A percentile compares a stretch with the other conserved stretches of the same genome.
Conservation (phyloP, 2,329 filamentous ascomycete species). For the Byssothecium circinans region DNA sequence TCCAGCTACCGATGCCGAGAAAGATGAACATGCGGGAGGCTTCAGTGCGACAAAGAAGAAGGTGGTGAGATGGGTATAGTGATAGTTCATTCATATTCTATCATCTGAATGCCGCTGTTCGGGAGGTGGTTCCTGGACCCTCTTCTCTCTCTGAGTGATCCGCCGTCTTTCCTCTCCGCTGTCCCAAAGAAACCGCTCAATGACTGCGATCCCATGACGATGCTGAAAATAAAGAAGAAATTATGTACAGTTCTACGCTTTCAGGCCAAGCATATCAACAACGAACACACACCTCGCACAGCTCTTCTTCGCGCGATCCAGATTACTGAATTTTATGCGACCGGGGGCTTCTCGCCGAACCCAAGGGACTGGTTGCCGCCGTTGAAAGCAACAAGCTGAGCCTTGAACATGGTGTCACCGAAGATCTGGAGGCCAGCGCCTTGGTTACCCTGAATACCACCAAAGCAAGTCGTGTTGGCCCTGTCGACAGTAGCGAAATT, state of each 20-base stretch:
- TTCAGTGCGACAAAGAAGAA: too few species aligned
- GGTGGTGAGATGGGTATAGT: too few species aligned
- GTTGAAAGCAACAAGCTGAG: constrained; percentile 63
- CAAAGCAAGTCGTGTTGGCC: constrained; percentile 62
- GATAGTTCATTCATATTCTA: too few species aligned
- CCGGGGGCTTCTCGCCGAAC: constrained; percentile 48
- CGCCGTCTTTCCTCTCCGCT: background rate
- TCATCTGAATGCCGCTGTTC: background rate
- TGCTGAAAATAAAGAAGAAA: constrained; percentile 4
- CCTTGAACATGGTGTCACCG: constrained; percentile 64
- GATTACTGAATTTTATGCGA: constrained; percentile 2
- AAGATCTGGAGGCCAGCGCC: constrained; percentile 61
- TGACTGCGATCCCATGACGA: background rate
- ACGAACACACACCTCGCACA: background rate
- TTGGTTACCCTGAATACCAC: constrained; percentile 64
- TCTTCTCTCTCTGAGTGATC: background rate
- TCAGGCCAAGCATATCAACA: constrained; percentile 13
- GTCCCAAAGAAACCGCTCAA: background rate
- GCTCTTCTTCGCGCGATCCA: background rate
- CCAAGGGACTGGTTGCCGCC: constrained; percentile 56
- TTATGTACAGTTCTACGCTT: constrained; percentile 12
- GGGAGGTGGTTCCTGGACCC: background rate
- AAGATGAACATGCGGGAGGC: too few species aligned
- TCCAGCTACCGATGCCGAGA: background rate
- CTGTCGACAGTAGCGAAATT: constrained; percentile 43